Evolutionary conservation across 768 basidiomycete genomes (phyloP).

Genomic region (Suillus spraguei): DNA sequence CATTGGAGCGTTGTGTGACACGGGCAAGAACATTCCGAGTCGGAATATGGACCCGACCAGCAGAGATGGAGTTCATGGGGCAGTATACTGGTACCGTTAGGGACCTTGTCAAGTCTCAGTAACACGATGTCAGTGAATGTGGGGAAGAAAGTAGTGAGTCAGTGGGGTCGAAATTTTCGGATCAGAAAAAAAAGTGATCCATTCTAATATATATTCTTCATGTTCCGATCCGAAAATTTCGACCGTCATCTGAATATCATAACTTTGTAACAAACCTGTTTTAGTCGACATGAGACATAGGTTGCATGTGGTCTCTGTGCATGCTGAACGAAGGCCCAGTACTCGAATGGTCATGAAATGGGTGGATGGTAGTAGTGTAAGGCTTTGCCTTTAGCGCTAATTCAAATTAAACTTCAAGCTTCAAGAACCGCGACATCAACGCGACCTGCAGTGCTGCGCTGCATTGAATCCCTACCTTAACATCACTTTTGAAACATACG

Average conservation of each 20-base stretch:
- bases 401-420: too few relatives aligned
- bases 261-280: not conserved
- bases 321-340: not conserved
- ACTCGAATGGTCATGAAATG: not conserved
- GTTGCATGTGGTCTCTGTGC: not conserved
- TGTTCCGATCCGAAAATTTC: too few relatives aligned
- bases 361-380: not conserved
- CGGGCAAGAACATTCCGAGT: not conserved
- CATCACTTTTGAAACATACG: too few relatives aligned
- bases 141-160: not conserved
- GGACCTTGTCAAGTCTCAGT: not conserved
- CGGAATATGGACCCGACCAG: not conserved
- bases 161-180: not conserved
- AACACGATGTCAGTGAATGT: too few relatives aligned
- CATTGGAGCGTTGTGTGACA: not conserved
- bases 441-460: too few relatives aligned
- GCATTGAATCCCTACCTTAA: too few relatives aligned
- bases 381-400: not conserved
- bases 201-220: too few relatives aligned
- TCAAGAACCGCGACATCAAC: too few relatives aligned
- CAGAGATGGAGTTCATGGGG: not conserved
- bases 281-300: not conserved
- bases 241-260: not conserved
- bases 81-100: not conserved
- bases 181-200: not conserved